Evolutionary conservation across 495 filamentous ascomycete genomes (phyloP).

Genomic region (Geopyxis carbonaria): DNA sequence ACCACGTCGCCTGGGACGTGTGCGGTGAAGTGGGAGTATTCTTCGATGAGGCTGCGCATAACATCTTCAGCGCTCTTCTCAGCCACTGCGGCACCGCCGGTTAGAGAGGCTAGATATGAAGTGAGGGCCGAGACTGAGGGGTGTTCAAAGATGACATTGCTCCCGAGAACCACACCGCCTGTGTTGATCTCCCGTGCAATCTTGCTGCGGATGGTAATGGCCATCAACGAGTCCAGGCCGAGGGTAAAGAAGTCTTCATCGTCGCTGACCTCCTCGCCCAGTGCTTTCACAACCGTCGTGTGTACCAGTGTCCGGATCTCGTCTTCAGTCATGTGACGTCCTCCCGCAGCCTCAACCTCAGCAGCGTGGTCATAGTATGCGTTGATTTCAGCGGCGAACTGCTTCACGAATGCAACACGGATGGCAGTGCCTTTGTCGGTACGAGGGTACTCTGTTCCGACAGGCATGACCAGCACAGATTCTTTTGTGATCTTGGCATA

Average conservation of each 20-base stretch:
- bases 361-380: constrained; percentile 8
- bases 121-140: constrained; percentile 28
- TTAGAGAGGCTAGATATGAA: constrained; percentile 26
- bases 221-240: constrained; percentile 45
- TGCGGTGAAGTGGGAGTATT: constrained; percentile 32
- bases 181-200: constrained; percentile 22
- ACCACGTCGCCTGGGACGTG: constrained; percentile 23
- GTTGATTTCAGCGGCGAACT: constrained; percentile 17
- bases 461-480: constrained; percentile 10
- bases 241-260: constrained; percentile 37
- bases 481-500: constrained; percentile 20
- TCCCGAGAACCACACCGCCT: constrained; percentile 1
- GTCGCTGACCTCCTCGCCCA: constrained; percentile 9
- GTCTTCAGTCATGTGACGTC: constrained; percentile 6
- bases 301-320: constrained; percentile 9
- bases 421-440: constrained; percentile 21
- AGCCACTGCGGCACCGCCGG: constrained; percentile 22
- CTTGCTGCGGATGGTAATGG: constrained; percentile 38
- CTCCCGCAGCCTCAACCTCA: constrained; percentile 2
- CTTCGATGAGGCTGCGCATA: constrained; percentile 34
- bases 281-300: constrained; percentile 4
- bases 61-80: constrained; percentile 24
- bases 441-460: constrained; percentile 10
- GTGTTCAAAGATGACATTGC: constrained; percentile 13
- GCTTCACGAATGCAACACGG: constrained; percentile 12